A percentile compares a stretch with the other conserved stretches of the same genome.
phyloP scores from a whole-genome alignment of 2,329 filamentous ascomycete species.

The Botryotinia convoluta region DNA sequence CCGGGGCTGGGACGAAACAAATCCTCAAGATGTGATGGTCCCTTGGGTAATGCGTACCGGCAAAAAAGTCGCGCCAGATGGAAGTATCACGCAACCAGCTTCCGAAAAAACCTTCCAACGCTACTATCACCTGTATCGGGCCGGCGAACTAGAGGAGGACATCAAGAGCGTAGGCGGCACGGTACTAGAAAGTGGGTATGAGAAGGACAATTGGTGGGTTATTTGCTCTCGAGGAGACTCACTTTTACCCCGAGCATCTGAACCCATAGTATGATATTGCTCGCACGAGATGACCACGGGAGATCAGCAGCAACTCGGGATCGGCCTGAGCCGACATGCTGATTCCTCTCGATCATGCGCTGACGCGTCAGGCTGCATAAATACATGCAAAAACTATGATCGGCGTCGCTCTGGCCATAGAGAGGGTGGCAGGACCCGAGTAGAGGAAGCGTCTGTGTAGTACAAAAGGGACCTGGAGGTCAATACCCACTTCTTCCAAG shows the following conservation, averaged over 20 bases:
- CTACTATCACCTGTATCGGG: constrained; percentile 90
- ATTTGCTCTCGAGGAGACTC: constrained; percentile 44
- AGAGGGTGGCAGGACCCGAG: constrained; percentile 2
- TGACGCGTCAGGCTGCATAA: neutral
- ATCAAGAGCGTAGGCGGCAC: constrained; percentile 70
- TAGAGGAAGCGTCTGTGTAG: neutral
- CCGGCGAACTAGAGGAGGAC: constrained; percentile 83
- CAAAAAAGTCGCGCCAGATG: constrained; percentile 39
- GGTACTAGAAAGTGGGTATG: constrained; percentile 80
- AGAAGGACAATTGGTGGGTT: constrained; percentile 98
- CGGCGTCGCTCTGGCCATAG: constrained; percentile 7
- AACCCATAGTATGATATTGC: neutral
- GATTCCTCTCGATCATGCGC: neutral
- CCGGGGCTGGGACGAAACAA: constrained; percentile 81
- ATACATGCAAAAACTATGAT: neutral
- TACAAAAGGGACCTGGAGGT: neutral
- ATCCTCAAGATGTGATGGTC: constrained; percentile 88
- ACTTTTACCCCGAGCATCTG: neutral
- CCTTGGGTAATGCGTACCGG: constrained; percentile 73
- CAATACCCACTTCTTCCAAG: neutral
- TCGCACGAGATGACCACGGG: neutral
- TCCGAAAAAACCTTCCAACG: constrained; percentile 62
- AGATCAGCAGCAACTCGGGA: neutral
- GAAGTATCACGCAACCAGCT: constrained; percentile 35
- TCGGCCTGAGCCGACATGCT: neutral